Percentiles rank a stretch among this genome's conserved stretches.
Evolutionary conservation across 2,329 filamentous ascomycete genomes (phyloP).

Genomic region (Colletotrichum sp.): DNA sequence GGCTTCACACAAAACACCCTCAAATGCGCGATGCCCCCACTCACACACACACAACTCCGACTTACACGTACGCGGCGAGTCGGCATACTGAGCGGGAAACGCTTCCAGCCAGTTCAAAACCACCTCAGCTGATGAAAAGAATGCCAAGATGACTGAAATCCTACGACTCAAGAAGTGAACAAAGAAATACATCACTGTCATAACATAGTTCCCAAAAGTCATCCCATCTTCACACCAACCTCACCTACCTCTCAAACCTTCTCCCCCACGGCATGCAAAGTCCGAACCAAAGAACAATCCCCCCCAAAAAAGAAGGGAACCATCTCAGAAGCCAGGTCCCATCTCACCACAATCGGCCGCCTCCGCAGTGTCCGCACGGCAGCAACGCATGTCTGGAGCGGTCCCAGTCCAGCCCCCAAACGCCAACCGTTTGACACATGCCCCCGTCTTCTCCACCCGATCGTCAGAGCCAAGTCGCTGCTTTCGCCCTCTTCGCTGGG

Average conservation of each 20-base stretch:
- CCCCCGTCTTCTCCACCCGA: background rate
- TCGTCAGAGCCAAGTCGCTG: constrained; percentile 1
- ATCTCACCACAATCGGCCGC: background rate
- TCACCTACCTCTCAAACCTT: background rate
- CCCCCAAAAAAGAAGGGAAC: background rate
- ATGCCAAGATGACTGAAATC: background rate
- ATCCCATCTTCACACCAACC: background rate
- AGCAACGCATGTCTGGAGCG: background rate
- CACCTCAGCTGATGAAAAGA: background rate
- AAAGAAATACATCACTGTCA: background rate
- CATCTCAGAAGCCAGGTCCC: background rate
- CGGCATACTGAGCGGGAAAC: background rate
- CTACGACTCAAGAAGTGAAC: background rate
- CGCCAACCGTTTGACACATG: constrained; percentile 8
- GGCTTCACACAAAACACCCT: background rate
- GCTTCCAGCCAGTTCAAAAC: background rate
- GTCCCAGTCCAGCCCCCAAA: background rate
- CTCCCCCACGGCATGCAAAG: background rate
- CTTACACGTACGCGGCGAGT: background rate
- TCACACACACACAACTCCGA: background rate
- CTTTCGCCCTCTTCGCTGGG: background rate
- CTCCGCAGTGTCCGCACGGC: background rate
- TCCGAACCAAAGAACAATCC: background rate
- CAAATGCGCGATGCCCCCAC: background rate
- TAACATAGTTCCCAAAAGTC: background rate